Base-by-base conservation (phyloP, 2,329 filamentous ascomycete genomes). In the Trichophyton benhamiae region DNA sequence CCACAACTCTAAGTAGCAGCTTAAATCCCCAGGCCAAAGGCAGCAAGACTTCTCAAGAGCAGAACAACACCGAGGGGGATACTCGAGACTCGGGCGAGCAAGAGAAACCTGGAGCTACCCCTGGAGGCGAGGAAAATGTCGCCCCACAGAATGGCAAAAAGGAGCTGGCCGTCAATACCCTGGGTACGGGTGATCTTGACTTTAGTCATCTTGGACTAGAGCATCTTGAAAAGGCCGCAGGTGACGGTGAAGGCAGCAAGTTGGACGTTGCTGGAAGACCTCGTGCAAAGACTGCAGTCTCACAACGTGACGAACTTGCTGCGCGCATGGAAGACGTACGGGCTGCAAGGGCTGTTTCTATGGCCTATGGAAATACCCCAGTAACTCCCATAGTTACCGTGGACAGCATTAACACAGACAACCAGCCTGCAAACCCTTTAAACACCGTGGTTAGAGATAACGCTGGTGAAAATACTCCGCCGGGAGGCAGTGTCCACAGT, bases 171-270 rank as follows among this genome's bases (percentile, higher is more conserved):
- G 83, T 96, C 1, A 90, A 92, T 69, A 97, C 94, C 0, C 79
- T 99, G 58, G 94, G 94, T 11, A 85, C 84, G 68, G 94, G 94
- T 3, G 89, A 96, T 69, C 78, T 99, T 57, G 95, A 89, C 72
- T 81, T 97, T 61, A 91, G 89, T 68, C 89, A 96, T 69, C 79
- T 97, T 48, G 92, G 92, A 38, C 88, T 97, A 61, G 73, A 75
- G 62, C 66, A 69, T 11, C 67, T 71, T 2, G 65, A 70, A 1
- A 73, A 71, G 9, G 72, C 70, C 27, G 74, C 72, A 3, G 67
- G 70, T 4, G 75, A 76, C 63, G 73, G 72, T 0, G 70, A 73
- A 38, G 69, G 74, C 33, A 72, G 70, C 2, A 74, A 74, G 61
- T 68, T 73, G 7, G 71, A 72, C 42, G 57, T 67, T 17, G 62